Evolutionary conservation across 495 filamentous ascomycete genomes (phyloP).

Genomic region (Aeminium ludgeri): DNA sequence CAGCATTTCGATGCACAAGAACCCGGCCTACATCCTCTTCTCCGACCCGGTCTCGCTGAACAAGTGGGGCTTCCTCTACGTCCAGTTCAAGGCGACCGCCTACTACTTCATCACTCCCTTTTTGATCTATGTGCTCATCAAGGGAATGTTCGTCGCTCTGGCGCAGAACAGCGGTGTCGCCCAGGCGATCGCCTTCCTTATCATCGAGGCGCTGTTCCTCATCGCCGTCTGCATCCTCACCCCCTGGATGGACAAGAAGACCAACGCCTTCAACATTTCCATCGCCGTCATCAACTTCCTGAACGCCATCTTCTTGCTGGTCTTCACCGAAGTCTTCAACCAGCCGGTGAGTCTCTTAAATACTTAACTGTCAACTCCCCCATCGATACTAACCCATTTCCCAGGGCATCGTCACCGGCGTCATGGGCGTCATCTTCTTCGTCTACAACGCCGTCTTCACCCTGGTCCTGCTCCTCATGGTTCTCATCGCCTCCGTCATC

Average conservation of each 20-base stretch:
- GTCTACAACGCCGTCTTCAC: conserved; percentile 79
- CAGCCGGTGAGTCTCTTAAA: conserved; percentile 46
- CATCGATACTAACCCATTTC: conserved; percentile 11
- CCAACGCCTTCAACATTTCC: conserved; percentile 90
- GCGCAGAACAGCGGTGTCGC: conserved; percentile 54
- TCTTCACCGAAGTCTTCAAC: conserved; percentile 91
- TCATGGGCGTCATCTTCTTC: conserved; percentile 90
- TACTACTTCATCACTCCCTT: conserved; percentile 92
- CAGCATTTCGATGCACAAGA: conserved; percentile 82
- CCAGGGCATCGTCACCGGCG: conserved; percentile 63
- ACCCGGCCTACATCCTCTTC: conserved; percentile 93
- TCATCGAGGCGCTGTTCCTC: conserved; percentile 71
- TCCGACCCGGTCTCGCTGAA: conserved; percentile 83
- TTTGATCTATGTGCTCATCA: conserved; percentile 63
- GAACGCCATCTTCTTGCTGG: conserved; percentile 77
- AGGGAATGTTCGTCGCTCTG: conserved; percentile 82
- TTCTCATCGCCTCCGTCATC: conserved; percentile 67
- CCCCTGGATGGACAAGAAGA: conserved; percentile 99
- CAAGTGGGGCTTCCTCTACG: conserved; percentile 97
- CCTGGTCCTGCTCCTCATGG: conserved; percentile 68
- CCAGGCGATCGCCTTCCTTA: conserved; percentile 69
- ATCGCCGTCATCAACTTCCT: conserved; percentile 83
- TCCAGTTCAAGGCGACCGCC: conserved; percentile 88
- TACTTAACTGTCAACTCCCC: not conserved
- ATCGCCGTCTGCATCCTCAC: conserved; percentile 64